Evolutionary conservation across 2,329 filamentous ascomycete species (phyloP).

Genomic region (Talaromyces sp.): DNA sequence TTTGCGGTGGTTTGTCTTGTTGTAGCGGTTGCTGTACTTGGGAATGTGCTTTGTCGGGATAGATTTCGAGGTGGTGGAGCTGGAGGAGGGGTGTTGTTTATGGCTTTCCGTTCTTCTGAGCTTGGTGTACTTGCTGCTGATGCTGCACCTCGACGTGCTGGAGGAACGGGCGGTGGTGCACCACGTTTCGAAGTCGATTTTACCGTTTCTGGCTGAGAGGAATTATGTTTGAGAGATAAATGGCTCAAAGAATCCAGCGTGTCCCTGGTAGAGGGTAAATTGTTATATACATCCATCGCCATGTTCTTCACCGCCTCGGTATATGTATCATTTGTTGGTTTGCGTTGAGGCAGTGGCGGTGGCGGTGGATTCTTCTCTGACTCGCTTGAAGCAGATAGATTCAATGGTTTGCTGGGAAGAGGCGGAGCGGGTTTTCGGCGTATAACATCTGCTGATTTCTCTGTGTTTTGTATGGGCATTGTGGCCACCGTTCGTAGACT

Average conservation of each 20-base stretch:
- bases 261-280: slow-evolving; percentile 17
- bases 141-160: slow-evolving; percentile 21
- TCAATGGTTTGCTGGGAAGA: slow-evolving; percentile 33
- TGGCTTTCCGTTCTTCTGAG: neutral
- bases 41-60: slow-evolving; percentile 2
- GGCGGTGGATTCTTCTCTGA: slow-evolving; percentile 21
- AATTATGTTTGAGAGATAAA: slow-evolving; percentile 7
- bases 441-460: slow-evolving; percentile 18
- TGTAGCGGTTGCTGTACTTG: neutral
- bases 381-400: slow-evolving; percentile 19
- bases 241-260: slow-evolving; percentile 14
- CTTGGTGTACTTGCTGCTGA: neutral
- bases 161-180: slow-evolving; percentile 21
- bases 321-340: slow-evolving; percentile 16
- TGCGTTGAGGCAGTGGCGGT: slow-evolving; percentile 25
- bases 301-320: slow-evolving; percentile 16
- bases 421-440: slow-evolving; percentile 34
- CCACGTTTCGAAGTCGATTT: slow-evolving; percentile 18
- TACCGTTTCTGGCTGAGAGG: slow-evolving; percentile 1
- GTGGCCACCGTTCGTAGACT: slow-evolving; percentile 34
- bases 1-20: neutral
- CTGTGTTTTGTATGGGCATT: slow-evolving; percentile 17
- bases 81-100: slow-evolving; percentile 16
- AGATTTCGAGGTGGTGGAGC: neutral
- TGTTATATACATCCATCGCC: slow-evolving; percentile 18